Conservation (phyloP, 768 basidiomycete species). For the Phallus indusiatus region DNA sequence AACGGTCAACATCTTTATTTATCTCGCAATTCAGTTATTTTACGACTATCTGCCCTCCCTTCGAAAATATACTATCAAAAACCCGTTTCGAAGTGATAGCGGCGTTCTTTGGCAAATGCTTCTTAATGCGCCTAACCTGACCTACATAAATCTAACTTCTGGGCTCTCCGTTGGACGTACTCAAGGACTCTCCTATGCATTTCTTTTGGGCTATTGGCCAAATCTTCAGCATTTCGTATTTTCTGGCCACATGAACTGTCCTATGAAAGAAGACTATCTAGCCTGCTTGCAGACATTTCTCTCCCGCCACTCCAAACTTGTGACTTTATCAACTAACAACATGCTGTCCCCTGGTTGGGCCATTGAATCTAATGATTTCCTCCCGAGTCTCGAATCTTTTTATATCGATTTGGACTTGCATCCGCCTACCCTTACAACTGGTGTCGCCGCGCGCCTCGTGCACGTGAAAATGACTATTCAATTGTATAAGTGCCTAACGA, state of each 20-base stretch:
- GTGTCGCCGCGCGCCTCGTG: not conserved
- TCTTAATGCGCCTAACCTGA: not conserved
- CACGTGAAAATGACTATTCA: not conserved
- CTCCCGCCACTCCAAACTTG: not conserved
- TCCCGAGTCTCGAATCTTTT: not conserved
- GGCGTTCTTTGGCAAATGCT: no score
- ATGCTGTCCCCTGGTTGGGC: not conserved
- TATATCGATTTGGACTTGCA: no score
- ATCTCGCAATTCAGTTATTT: no score
- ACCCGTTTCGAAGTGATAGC: no score
- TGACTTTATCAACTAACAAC: not conserved
- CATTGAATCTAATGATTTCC: not conserved
- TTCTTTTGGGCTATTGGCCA: not conserved
- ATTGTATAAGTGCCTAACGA: not conserved
- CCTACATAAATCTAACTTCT: not conserved
- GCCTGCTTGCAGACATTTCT: not conserved
- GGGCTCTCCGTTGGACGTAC: no score
- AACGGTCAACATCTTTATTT: no score
- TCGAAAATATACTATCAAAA: no score
- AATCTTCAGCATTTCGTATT: not conserved
- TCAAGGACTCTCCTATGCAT: not conserved
- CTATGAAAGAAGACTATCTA: not conserved
- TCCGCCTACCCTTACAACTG: not conserved
- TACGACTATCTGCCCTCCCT: no score
- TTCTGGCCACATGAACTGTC: not conserved